Conservation (phyloP, 768 basidiomycete genomes). For the Serendipita sp. region DNA sequence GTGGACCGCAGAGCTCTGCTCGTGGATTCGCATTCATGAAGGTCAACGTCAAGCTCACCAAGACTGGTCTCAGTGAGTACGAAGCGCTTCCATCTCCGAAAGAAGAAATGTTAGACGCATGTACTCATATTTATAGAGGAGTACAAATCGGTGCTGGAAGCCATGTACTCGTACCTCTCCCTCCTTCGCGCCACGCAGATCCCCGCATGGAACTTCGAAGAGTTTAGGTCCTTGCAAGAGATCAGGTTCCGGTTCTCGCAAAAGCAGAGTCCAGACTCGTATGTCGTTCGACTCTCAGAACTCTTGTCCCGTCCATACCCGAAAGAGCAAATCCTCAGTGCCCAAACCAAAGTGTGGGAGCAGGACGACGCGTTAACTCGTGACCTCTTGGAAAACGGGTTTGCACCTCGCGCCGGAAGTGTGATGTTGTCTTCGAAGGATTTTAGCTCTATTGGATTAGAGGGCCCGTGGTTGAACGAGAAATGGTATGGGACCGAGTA, state of each 20-base stretch:
- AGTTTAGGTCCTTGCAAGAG: constrained; percentile 51
- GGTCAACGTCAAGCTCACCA: constrained; percentile 62
- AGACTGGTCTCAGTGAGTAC: constrained; percentile 66
- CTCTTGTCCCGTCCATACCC: constrained; percentile 70
- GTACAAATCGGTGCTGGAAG: constrained; percentile 51
- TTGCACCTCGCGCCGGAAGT: constrained; percentile 44
- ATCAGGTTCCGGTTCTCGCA: constrained; percentile 79
- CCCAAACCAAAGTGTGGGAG: constrained; percentile 52
- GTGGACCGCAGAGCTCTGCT: constrained; percentile 53
- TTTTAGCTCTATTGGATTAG: constrained; percentile 32
- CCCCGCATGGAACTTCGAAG: constrained; percentile 54
- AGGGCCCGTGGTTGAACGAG: constrained; percentile 51
- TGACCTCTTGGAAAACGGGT: constrained; percentile 39
- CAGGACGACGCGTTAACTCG: constrained; percentile 53
- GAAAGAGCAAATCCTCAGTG: constrained; percentile 55
- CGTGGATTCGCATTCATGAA: constrained; percentile 86
- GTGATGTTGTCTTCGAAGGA: constrained; percentile 68
- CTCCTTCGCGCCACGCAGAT: constrained; percentile 46
- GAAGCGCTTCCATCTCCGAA: neutral
- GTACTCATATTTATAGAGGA: constrained; percentile 33
- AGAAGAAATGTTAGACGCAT: neutral
- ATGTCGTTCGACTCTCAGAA: constrained; percentile 61
- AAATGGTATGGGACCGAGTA: constrained; percentile 90
- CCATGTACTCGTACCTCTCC: constrained; percentile 64
- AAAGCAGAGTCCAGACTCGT: constrained; percentile 62